These are phyloP conservation scores for Prunus mongolica DNA, from an alignment of 306 rosid species.

Conservation along the genomic window DNA sequence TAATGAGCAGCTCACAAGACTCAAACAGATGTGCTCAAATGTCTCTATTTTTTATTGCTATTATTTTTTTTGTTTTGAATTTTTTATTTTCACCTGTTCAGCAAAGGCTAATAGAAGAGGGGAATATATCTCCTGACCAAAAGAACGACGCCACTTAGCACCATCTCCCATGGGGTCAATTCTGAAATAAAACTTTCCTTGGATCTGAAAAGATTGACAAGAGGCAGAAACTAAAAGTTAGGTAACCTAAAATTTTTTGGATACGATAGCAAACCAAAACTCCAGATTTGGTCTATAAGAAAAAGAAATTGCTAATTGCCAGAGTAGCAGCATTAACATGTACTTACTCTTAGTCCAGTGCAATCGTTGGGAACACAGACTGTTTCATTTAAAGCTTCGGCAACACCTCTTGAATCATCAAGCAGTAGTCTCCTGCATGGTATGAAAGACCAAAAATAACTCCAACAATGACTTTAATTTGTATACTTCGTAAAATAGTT, in stretches of 20 bases:
- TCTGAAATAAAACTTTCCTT: constrained; percentile 76
- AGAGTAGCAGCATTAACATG: background rate
- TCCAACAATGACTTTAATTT: background rate
- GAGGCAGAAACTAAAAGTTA: constrained; percentile 7
- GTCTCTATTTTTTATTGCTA: background rate
- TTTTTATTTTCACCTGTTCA: constrained; percentile 44
- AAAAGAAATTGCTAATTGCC: background rate
- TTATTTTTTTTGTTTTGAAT: background rate
- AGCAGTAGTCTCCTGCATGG: constrained; percentile 62
- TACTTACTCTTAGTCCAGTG: constrained; percentile 72
- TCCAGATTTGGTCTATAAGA: background rate
- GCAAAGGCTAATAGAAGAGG: constrained; percentile 87
- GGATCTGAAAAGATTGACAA: constrained; percentile 46
- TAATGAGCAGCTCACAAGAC: background rate
- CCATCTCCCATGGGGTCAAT: constrained; percentile 82
- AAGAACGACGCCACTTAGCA: constrained; percentile 90
- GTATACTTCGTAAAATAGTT: background rate
- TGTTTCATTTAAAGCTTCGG: constrained; percentile 79
- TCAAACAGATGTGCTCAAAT: background rate
- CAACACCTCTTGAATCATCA: constrained; percentile 91
- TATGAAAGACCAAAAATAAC: constrained; percentile 3
- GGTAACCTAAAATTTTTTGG: background rate
- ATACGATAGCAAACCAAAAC: background rate
- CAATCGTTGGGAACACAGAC: constrained; percentile 63
- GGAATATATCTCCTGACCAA: constrained; percentile 90